Percentiles rank a stretch among this genome's conserved stretches.
phyloP scores from a whole-genome alignment of 148 eudicot species.

The Rhododendron vialii region DNA sequence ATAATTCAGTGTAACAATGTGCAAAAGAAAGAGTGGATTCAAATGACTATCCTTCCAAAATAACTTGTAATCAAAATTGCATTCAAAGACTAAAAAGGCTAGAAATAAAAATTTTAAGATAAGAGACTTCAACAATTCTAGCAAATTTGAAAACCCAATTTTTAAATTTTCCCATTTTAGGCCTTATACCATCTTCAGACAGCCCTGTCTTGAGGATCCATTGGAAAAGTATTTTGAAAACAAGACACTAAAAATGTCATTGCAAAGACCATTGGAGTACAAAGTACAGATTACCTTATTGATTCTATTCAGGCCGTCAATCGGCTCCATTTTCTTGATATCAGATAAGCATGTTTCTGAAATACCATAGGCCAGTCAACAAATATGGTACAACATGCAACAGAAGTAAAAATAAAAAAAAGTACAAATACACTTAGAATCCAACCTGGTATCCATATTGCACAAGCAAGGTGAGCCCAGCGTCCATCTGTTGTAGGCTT shows the following conservation, averaged over 20 bases:
- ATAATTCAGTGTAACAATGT: not conserved
- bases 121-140: not conserved
- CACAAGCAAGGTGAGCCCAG: conserved; percentile 99
- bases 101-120: not conserved
- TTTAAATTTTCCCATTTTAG: not conserved
- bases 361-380: conserved; percentile 24
- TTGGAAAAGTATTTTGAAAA: not conserved
- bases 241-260: not conserved
- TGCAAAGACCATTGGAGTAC: not conserved
- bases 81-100: not conserved
- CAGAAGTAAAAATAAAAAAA: not conserved
- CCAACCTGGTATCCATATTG: conserved; percentile 99
- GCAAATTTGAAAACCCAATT: not conserved
- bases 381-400: not conserved
- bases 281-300: conserved; percentile 49
- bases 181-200: not conserved
- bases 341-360: conserved; percentile 94
- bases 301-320: conserved; percentile 80
- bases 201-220: not conserved
- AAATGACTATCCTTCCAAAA: not conserved
- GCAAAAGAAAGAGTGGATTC: not conserved
- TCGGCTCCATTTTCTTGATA: conserved; percentile 97
- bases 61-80: not conserved
- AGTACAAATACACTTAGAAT: conserved; percentile 21
- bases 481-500: conserved; percentile 96